Percentiles rank a stretch among this genome's conserved stretches.
Conservation (phyloP, 768 basidiomycete species). For the Ramaria sp. region DNA sequence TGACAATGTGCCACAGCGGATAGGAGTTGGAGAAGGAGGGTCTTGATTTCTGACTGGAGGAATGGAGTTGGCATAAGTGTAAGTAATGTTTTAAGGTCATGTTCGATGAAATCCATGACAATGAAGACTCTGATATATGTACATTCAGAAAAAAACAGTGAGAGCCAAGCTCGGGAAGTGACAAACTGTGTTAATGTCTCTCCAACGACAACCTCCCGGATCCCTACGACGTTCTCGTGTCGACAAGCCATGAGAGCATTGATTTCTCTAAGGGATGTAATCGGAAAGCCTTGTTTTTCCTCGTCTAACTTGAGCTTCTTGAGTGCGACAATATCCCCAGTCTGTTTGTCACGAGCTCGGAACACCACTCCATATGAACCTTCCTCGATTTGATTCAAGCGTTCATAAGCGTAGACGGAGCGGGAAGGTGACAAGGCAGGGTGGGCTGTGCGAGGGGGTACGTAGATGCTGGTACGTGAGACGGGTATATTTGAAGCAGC, state of each 20-base stretch:
- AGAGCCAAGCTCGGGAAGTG: slow-evolving; percentile 12
- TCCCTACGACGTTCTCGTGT: slow-evolving; percentile 95
- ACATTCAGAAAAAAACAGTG: slow-evolving; percentile 2
- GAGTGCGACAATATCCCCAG: slow-evolving; percentile 90
- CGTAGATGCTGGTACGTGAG: slow-evolving; percentile 41
- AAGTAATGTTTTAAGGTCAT: slow-evolving; percentile 94
- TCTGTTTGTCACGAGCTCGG: slow-evolving; percentile 89
- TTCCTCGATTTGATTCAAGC: slow-evolving; percentile 96
- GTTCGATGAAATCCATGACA: slow-evolving; percentile 99
- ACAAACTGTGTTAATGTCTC: slow-evolving; percentile 98
- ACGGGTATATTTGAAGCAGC: not conserved
- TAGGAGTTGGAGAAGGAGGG: slow-evolving; percentile 83
- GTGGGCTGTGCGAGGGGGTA: slow-evolving; percentile 66
- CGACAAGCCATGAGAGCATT: slow-evolving; percentile 92
- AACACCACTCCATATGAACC: slow-evolving; percentile 97
- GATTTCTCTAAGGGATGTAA: slow-evolving; percentile 89
- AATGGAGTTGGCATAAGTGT: slow-evolving; percentile 95
- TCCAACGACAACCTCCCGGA: slow-evolving; percentile 95
- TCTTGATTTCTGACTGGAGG: slow-evolving; percentile 97
- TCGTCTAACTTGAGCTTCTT: slow-evolving; percentile 98
- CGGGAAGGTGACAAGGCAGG: slow-evolving; percentile 79
- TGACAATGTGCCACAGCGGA: slow-evolving; percentile 93
- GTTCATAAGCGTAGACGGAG: slow-evolving; percentile 88
- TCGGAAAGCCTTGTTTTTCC: slow-evolving; percentile 98
- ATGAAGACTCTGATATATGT: slow-evolving; percentile 72